Base-by-base conservation (phyloP, 176 grass and related monocot genomes). In the Carex scoparia region DNA sequence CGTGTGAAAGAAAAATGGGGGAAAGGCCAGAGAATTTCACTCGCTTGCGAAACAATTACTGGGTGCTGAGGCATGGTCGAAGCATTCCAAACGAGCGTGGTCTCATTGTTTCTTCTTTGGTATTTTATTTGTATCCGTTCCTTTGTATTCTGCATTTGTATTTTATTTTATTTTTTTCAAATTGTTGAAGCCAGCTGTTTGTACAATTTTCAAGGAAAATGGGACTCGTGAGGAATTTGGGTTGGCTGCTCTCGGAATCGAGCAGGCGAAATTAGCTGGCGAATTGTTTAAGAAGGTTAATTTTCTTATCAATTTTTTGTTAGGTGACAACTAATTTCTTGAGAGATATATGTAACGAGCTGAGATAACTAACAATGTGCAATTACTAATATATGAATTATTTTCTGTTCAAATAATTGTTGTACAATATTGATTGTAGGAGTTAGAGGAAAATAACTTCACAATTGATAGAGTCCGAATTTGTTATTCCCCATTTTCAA, bases 51-150 rank as follows among this genome's bases (percentile, higher is more conserved):
- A 98, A 94, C 83, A 83, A 23, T n/a, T 98, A 94, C 57, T 98
- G 92, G 95, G 85, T 94, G 81, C 88, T 94, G 73, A 90, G 89
- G 83, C 95, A 98, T 57, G 92, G 95, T 7, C 89, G 86, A 72
- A 98, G 92, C 85, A 79, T 98, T 51, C 92, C 95, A 56, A 98
- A 94, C 85, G 95, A 98, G 86, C 64, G 86, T 53, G 91, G 92
- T 60, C 76, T 94, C 86, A 90, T 94, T 51, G 83, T 98, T 87
- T 98, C 91, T 66, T 98, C 91, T 44, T 71, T 98, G 88, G 92
- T 94, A 79, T 32, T 12, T 0, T 69, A 79, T 79, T 71, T 12
- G 53, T 51, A 2, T 19, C 7, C 30, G 15, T 42, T 48, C 58
- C 14, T 2, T 49, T 12, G 15, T 62, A 58, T 83, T 37, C 70